phyloP scores from a whole-genome alignment of 257 asterid genomes.

The Solanum chmielewskii region DNA sequence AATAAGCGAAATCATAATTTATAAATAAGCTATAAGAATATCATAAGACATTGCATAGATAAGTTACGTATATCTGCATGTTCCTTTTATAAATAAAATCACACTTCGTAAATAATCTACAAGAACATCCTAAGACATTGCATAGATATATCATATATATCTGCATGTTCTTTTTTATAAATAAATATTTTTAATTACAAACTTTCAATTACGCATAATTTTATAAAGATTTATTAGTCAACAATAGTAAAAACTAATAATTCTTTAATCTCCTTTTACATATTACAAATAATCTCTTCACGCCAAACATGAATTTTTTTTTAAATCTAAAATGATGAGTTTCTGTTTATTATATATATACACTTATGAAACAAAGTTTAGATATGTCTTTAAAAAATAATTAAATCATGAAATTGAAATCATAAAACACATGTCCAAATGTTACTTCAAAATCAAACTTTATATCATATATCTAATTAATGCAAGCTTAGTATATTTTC shows the following conservation, averaged over 20 bases:
- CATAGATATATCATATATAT: not conserved
- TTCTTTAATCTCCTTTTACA: not conserved
- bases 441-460: not conserved
- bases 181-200: not conserved
- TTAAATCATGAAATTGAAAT: not conserved
- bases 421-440: not conserved
- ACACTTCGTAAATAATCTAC: not conserved
- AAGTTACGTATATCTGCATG: too few relatives aligned
- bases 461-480: not conserved
- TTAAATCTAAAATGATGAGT: not conserved
- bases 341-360: not conserved
- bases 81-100: too few relatives aligned
- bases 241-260: not conserved
- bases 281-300: not conserved
- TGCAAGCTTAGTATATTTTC: not conserved
- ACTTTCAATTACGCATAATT: not conserved
- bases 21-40: too few relatives aligned
- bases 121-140: not conserved
- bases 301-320: fast-evolving
- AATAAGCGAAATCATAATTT: too few relatives aligned
- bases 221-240: not conserved
- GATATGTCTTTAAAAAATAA: not conserved
- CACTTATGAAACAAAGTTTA: not conserved
- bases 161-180: not conserved
- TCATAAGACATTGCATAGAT: too few relatives aligned